These are phyloP conservation scores for Colletotrichum echinochloae DNA, from an alignment of 2,329 filamentous ascomycete genomes.

Conservation along the genomic window DNA sequence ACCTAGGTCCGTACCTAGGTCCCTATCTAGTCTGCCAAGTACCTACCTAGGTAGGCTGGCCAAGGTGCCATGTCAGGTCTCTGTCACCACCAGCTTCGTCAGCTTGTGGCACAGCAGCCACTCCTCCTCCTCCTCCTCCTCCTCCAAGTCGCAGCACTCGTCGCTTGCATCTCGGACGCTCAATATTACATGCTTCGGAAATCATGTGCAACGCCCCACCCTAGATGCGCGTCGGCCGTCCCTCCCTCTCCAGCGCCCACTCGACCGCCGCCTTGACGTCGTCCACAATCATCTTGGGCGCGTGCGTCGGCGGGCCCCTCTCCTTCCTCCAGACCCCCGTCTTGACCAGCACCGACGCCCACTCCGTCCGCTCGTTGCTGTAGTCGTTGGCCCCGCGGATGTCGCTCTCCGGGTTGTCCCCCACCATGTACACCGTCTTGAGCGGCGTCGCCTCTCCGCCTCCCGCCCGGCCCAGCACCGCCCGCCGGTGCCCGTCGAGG, in stretches of 20 bases:
- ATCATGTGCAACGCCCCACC: background rate
- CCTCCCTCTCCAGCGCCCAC: slow-evolving; percentile 76
- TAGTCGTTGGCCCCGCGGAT: slow-evolving; percentile 89
- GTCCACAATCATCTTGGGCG: slow-evolving; percentile 74
- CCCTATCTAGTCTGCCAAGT: background rate
- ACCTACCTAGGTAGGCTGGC: no score
- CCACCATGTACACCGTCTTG: slow-evolving; percentile 90
- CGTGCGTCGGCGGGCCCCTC: slow-evolving; percentile 64
- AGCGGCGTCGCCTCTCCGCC: slow-evolving; percentile 58
- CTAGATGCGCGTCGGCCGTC: slow-evolving; percentile 40
- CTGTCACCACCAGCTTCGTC: background rate
- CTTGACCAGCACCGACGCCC: slow-evolving; percentile 81
- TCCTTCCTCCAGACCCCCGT: slow-evolving; percentile 78
- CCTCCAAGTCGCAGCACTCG: background rate
- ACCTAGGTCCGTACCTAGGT: background rate
- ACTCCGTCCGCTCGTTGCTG: slow-evolving; percentile 75
- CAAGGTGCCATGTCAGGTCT: no score
- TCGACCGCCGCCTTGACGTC: slow-evolving; percentile 82
- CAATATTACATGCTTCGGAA: background rate
- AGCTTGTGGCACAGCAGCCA: slow-evolving; percentile 22
- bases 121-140: background rate
- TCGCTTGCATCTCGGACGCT: background rate
- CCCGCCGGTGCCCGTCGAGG: slow-evolving; percentile 70
- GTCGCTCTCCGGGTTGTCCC: slow-evolving; percentile 90
- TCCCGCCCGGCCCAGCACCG: slow-evolving; percentile 52